Percentiles rank a stretch among this genome's conserved stretches.
These are phyloP conservation scores for Cydonia oblonga DNA, from an alignment of 331 rosid species.

Conservation along the genomic window DNA sequence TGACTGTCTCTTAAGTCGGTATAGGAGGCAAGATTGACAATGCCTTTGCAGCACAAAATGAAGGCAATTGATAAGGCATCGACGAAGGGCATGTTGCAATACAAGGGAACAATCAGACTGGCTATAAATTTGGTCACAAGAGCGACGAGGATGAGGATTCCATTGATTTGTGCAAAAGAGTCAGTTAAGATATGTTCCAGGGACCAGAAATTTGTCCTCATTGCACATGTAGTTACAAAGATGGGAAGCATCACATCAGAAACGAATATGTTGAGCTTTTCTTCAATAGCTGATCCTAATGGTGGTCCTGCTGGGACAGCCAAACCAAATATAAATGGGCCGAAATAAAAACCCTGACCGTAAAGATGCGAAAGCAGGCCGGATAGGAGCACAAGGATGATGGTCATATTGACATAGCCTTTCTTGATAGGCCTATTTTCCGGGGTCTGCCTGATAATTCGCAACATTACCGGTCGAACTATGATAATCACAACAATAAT, in stretches of 20 bases:
- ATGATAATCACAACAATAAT: background rate
- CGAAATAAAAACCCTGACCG: slow-evolving; percentile 9
- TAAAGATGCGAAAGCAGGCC: background rate
- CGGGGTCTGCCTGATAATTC: slow-evolving; percentile 34
- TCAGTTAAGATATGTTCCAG: background rate
- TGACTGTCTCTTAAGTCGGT: background rate
- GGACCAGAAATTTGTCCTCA: slow-evolving; percentile 23
- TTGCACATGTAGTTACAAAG: slow-evolving; percentile 2
- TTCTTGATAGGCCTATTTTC: slow-evolving; percentile 34
- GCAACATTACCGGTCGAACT: slow-evolving; percentile 24
- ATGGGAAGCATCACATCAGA: slow-evolving; percentile 16
- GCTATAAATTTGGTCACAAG: slow-evolving; percentile 4
- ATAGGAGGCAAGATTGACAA: slow-evolving; percentile 10
- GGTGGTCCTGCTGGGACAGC: slow-evolving; percentile 51
- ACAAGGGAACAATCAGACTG: slow-evolving; percentile 6
- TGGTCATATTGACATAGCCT: background rate
- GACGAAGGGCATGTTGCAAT: slow-evolving; percentile 24
- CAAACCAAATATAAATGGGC: slow-evolving; percentile 31
- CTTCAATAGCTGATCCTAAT: slow-evolving; percentile 31
- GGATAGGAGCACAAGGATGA: slow-evolving; percentile 8
- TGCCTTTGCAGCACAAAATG: slow-evolving; percentile 38
- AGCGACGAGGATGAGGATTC: background rate
- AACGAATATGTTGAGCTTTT: slow-evolving; percentile 21
- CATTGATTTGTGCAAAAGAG: background rate
- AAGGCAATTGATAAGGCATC: slow-evolving; percentile 33